Evolutionary conservation across 768 basidiomycete species (phyloP), one percentile per base, ranked within the genome.

Genomic region (Wakefieldia striispora): DNA sequence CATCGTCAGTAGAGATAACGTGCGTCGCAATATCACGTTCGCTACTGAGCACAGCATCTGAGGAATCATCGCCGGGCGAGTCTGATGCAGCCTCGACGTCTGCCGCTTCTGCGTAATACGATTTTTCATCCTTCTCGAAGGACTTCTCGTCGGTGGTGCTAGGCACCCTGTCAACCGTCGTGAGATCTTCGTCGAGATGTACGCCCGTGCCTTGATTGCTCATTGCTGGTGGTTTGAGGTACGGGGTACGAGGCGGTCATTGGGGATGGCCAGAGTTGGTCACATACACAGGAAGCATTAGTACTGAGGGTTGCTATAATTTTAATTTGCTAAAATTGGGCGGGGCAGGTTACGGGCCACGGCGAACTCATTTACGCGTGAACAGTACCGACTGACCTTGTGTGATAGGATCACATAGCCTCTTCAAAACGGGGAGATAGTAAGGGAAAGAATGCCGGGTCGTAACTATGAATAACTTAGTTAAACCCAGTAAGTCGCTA

Each of bases 11-110:
- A 14, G 65, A 68, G 47, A 81, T 74, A 23, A 81, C 66, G 49
- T 72, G 71, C 0, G 77, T 77, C 43, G 67, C 75, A 27, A 79
- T 71, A 50, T 77, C 77, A 45, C 73, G 72, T 56, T 77, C 76
- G 50, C 70, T 65, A 41, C 70, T 57, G 24, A 79, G 69, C 31
- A 66, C 60, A 0, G 50, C 34, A 16, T 54, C 55, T 2, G 54
- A 50, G 16, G 40, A 17, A 27, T 55, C 47, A 17, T 56, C 51
- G 5, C 20, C 48, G 19, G 50, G 40, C n/a, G 39, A 14, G 31
- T 12, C 14, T 34, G 56, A 40, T 16, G 48, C 19, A 0, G 45
- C 31, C 53, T 75, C 75, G 27, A 71, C 45, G 37, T 77, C 74
- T 35, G 51, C 54, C 1, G 29, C 11, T n/a, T 67, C 65, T 37